Base-by-base conservation (phyloP, 306 rosid species). In the Herpetospermum pedunculosum region DNA sequence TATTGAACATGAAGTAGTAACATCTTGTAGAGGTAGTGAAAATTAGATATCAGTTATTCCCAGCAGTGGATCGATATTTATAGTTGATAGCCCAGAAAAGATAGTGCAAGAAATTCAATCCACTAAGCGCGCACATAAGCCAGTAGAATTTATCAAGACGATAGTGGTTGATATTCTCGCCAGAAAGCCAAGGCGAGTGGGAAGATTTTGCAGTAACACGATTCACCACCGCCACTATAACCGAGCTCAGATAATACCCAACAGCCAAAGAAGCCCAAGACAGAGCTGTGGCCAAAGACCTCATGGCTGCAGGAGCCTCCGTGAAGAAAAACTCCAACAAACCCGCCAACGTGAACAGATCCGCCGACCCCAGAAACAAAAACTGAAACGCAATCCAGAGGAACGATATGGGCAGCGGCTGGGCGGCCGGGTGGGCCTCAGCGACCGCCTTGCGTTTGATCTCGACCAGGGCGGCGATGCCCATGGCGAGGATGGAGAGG, bases 291-390 rank as follows among this genome's bases (percentile, higher is more conserved):
- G 97, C 93, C 48, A 92, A 75, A 38, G 94, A 89, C 59, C 94
- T 77, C 96, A 88, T 90, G 67, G 88, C 80, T 37, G 72, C 40
- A 9, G 98, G 92, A 37, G 98, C 95, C 63, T 92, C 96, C 0
- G 95, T 89, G 84, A 88, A 89, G 86, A 92, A 92, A 35, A 92
- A 90, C 62, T 92, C 98, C 90, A 89, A 80, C 88, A 85, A 81
- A 0, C 94, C 98, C 6, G 95, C 96, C 80, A 89, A 44, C 2
- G 92, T 90, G 86, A 90, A 87, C 37, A 90, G 85, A 68, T 92
- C 96, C 10, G 95, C 96, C 0, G 96, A 88, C 3, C 96, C 98
- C 37, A 92, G 77, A 46, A 92, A 88, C 65, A 88, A 60, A 75
- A 85, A 92, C 70, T 92, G 92, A 6, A 88, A 63, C 0, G 91